Evolutionary conservation across 768 basidiomycete species (phyloP).

Genomic region (Strobilomyces confusus): DNA sequence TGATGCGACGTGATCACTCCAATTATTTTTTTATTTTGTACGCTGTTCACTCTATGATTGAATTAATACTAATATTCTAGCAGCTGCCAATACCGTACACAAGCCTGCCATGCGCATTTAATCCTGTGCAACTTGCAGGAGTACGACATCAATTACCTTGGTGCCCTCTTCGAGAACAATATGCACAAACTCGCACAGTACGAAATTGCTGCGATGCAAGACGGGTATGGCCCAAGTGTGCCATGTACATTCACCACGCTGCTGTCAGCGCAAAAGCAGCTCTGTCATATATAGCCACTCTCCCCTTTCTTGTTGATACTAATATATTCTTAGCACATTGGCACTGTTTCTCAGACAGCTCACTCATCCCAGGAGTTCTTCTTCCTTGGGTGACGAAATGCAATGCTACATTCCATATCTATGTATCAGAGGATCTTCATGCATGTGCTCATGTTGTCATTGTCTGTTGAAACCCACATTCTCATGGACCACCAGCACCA

Average conservation of each 20-base stretch:
- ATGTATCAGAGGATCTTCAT: background rate
- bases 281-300: background rate
- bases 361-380: background rate
- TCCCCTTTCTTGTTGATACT: too few relatives aligned
- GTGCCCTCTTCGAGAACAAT: background rate
- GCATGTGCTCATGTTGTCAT: background rate
- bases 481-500: background rate
- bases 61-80: too few relatives aligned
- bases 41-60: too few relatives aligned
- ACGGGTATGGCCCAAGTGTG: background rate
- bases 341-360: background rate
- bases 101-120: background rate
- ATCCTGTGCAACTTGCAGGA: slow-evolving; percentile 3
- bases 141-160: background rate
- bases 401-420: background rate
- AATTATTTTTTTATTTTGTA: background rate
- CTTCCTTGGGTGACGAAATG: background rate
- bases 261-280: background rate
- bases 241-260: background rate
- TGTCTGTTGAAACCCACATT: slow-evolving; percentile 10
- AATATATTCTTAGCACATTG: background rate
- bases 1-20: background rate
- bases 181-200: background rate
- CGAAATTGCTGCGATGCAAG: background rate
- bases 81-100: background rate